phyloP scores from a whole-genome alignment of 1,139 yeast species.

The Scheffersomyces parashehatae region DNA sequence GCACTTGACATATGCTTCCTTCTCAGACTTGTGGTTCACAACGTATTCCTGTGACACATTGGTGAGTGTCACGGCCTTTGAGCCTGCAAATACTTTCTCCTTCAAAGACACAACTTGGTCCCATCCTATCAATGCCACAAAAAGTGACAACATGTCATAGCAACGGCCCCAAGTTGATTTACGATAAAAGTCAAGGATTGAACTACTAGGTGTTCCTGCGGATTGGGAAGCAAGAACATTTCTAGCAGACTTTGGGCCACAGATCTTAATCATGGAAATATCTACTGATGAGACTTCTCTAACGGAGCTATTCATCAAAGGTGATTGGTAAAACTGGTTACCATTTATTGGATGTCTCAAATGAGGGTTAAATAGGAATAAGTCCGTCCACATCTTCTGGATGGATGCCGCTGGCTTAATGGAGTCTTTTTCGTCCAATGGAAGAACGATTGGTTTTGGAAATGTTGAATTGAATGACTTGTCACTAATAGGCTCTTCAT shows the following conservation, averaged over 20 bases:
- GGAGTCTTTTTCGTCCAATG: constrained; percentile 1
- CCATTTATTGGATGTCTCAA: constrained; percentile 41
- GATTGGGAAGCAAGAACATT: constrained; percentile 35
- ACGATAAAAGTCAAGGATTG: constrained; percentile 35
- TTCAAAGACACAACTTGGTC: constrained; percentile 30
- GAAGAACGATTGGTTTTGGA: constrained; percentile 27
- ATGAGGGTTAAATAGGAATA: constrained; percentile 30
- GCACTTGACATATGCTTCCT: constrained; percentile 19
- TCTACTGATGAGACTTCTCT: constrained; percentile 41
- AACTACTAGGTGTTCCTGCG: constrained; percentile 25
- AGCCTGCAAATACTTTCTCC: constrained; percentile 18
- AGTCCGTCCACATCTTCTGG: constrained; percentile 33
- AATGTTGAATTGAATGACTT: constrained; percentile 32
- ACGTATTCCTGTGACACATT: constrained; percentile 12
- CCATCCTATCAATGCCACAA: constrained; percentile 45
- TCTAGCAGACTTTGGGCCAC: constrained; percentile 31
- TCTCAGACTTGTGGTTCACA: constrained; percentile 17
- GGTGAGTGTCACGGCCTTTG: neutral
- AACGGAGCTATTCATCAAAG: constrained; percentile 33
- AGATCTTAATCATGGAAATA: constrained; percentile 27
- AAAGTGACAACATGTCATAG: constrained; percentile 39
- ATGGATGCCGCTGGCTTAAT: constrained; percentile 24
- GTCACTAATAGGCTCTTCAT: constrained; percentile 33
- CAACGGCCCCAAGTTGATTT: constrained; percentile 47
- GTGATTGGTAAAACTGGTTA: constrained; percentile 36